phyloP scores from a whole-genome alignment of 1,284 basidiomycete genomes.

The Boletus semigastroideus region DNA sequence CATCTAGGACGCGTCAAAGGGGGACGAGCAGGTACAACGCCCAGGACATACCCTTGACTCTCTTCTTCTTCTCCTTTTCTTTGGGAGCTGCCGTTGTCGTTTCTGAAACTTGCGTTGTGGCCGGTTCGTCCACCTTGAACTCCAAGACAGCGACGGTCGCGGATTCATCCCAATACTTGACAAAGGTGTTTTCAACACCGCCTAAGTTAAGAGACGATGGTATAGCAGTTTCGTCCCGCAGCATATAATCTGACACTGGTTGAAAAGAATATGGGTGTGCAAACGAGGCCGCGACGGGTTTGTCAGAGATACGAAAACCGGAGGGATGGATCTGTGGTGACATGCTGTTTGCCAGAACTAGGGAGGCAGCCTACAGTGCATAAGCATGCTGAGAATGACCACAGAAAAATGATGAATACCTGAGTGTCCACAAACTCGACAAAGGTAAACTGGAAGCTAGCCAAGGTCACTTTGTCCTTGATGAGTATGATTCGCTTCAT shows the following conservation, averaged over 20 bases:
- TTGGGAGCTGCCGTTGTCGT: slow-evolving; percentile 33
- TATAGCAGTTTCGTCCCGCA: slow-evolving; percentile 73
- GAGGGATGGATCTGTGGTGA: slow-evolving; percentile 80
- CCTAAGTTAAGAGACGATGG: slow-evolving; percentile 63
- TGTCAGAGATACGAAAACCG: slow-evolving; percentile 84
- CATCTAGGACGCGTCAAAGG: slow-evolving; percentile 26
- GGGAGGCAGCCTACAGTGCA: slow-evolving; percentile 57
- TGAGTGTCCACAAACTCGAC: slow-evolving; percentile 84
- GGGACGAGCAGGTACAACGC: slow-evolving; percentile 9
- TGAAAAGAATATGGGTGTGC: slow-evolving; percentile 86
- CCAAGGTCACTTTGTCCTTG: slow-evolving; percentile 80
- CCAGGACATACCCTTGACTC: slow-evolving; percentile 45
- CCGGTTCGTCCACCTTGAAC: slow-evolving; percentile 73
- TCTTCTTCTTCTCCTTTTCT: slow-evolving; percentile 68
- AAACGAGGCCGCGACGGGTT: slow-evolving; percentile 85
- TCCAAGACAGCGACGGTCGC: slow-evolving; percentile 70
- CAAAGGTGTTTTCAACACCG: slow-evolving; percentile 67
- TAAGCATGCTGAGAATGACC: slow-evolving; percentile 13
- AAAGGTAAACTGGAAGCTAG: slow-evolving; percentile 90
- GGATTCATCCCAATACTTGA: slow-evolving; percentile 81
- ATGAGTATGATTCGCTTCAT: slow-evolving; percentile 85
- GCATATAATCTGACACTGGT: slow-evolving; percentile 67
- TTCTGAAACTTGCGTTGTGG: slow-evolving; percentile 34
- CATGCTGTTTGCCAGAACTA: slow-evolving; percentile 78
- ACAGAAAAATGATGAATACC: slow-evolving; percentile 42